These are phyloP conservation scores for Calycina herbarum DNA, from an alignment of 2,329 filamentous ascomycete genomes.

Conservation along the genomic window DNA sequence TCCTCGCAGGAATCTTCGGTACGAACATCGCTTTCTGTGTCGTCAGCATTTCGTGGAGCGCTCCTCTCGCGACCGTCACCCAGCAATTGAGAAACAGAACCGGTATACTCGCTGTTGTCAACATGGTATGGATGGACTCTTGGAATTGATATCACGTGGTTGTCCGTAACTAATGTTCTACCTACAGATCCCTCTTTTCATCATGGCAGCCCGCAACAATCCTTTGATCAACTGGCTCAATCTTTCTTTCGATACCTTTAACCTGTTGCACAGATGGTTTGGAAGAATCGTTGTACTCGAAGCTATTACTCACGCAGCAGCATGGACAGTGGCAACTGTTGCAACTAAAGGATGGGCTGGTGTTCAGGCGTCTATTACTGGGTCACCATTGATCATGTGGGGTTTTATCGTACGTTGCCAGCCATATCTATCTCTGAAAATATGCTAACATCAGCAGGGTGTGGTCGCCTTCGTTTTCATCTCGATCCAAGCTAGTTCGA, in stretches of 20 bases:
- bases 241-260: slow-evolving; percentile 81
- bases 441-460: slow-evolving; percentile 43
- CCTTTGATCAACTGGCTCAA: slow-evolving; percentile 70
- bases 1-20: slow-evolving; percentile 66
- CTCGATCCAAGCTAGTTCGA: slow-evolving; percentile 67
- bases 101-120: slow-evolving; percentile 69
- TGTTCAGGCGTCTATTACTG: slow-evolving; percentile 42
- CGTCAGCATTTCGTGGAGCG: slow-evolving; percentile 60
- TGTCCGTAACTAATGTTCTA: slow-evolving; percentile 14
- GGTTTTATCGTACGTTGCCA: slow-evolving; percentile 61
- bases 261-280: slow-evolving; percentile 78
- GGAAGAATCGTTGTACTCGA: slow-evolving; percentile 74
- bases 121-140: slow-evolving; percentile 57
- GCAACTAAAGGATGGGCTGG: slow-evolving; percentile 49
- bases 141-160: slow-evolving; percentile 15
- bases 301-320: slow-evolving; percentile 62
- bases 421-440: not conserved
- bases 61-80: slow-evolving; percentile 45
- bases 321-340: slow-evolving; percentile 53
- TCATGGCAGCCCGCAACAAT: slow-evolving; percentile 76
- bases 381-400: slow-evolving; percentile 47
- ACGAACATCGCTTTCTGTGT: slow-evolving; percentile 79
- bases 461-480: slow-evolving; percentile 62
- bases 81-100: slow-evolving; percentile 64
- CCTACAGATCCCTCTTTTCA: slow-evolving; percentile 61